Base-by-base conservation (phyloP, 2,329 filamentous ascomycete genomes). In the Knoxdaviesia proteae region DNA sequence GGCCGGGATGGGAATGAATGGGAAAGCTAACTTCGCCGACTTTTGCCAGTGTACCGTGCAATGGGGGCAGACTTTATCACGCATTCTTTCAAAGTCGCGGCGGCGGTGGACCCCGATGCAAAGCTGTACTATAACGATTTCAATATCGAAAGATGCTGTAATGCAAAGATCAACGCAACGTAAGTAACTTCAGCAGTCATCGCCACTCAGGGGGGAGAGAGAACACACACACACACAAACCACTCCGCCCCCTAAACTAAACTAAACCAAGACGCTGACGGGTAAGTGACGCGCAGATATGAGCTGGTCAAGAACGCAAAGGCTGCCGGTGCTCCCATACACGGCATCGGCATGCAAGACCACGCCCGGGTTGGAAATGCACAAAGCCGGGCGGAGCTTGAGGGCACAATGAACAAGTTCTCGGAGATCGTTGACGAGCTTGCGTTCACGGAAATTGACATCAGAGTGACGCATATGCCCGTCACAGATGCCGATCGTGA, bases 301-400 rank as follows among this genome's bases (percentile, higher is more conserved):
- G 55, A 61, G 29, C 61, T 72, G 11, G 60, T 72, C 45, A 52
- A 60, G 45, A 55, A 62, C 29, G 49, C 71, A 41, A 57, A 67
- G 49, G 50, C 56, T 4, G 61, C 65, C 6, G 66, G 69, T 9
- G 62, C 65, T n/a, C 66, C 65, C 44, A 74, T 79, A 47, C 68
- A 79, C 47, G 74, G 74, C 42, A 64, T 79, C 5, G 74, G 75
- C 9, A 60, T 77, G 49, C 73, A 80, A 52, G 65, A 60, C 6
- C 75, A 80, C 54, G 65, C 77, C 42, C 67, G 70, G 44, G 67
- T 69, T 6, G 69, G 71, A 49, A 50, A 53, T 10, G 63, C 67
- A 1, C 66, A 71, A 0, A 56, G 53, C 38, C 53, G 60, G 42
- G 56, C 59, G 7, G 52, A 60, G 29, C 57, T 62, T 43, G 54